Conservation (phyloP, 805 yeast genomes). For the Cyberlindnera mississippiensis region DNA sequence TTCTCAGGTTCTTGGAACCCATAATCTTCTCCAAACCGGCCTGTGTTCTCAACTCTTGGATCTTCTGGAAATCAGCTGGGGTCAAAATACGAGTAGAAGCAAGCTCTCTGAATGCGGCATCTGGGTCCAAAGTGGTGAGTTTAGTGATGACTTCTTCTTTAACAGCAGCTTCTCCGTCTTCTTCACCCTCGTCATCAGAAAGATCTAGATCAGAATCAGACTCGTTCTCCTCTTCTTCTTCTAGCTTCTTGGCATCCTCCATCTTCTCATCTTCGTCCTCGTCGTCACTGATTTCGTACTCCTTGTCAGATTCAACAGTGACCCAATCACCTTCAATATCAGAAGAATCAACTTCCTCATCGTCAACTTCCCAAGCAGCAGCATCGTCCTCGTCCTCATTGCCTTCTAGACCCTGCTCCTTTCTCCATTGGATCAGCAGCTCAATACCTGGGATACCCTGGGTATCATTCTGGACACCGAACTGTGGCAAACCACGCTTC, state of each 20-base stretch:
- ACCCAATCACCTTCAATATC: constrained; percentile 93
- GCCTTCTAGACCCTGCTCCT: constrained; percentile 50
- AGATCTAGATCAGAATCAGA: constrained; percentile 50
- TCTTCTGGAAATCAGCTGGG: constrained; percentile 96
- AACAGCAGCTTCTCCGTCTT: constrained; percentile 25
- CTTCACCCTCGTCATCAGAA: constrained; percentile 32
- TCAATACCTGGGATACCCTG: constrained; percentile 91
- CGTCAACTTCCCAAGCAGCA: constrained; percentile 52
- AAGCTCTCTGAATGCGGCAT: constrained; percentile 49
- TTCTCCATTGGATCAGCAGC: constrained; percentile 81
- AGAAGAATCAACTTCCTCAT: constrained; percentile 44
- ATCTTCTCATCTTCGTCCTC: constrained; percentile 35
- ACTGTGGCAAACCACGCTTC: constrained; percentile 51
- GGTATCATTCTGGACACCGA: constrained; percentile 66
- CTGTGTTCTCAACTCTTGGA: constrained; percentile 78
- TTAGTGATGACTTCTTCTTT: constrained; percentile 31
- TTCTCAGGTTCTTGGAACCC: constrained; percentile 56
- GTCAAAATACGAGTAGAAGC: constrained; percentile 80
- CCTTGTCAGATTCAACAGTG: constrained; percentile 77
- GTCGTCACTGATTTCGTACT: constrained; percentile 53
- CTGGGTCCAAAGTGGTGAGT: constrained; percentile 34
- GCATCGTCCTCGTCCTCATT: constrained; percentile 61
- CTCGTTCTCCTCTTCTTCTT: constrained; percentile 46
- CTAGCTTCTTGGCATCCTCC: constrained; percentile 36
- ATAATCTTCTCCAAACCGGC: constrained; percentile 82